Conservation (phyloP, 1,139 yeast genomes). For the Scheffersomyces illinoinensis region DNA sequence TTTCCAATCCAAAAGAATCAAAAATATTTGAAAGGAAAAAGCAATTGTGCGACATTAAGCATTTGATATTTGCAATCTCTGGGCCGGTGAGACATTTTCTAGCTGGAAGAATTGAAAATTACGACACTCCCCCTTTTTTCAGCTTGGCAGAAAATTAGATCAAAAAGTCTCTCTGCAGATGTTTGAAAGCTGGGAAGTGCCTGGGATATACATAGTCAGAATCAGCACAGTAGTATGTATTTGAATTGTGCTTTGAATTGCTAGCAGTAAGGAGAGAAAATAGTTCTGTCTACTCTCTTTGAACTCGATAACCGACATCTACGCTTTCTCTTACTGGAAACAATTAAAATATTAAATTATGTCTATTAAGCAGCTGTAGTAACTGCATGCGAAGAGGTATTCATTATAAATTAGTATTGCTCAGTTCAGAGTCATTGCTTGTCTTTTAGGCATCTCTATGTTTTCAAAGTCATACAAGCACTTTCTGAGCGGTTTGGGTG, state of each 20-base stretch:
- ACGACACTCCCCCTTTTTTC: neutral
- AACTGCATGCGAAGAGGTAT: neutral
- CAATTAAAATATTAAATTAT: no score
- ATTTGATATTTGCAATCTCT: neutral
- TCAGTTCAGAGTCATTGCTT: neutral
- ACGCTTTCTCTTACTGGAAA: neutral
- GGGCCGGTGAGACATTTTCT: neutral
- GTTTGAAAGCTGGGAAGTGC: no score
- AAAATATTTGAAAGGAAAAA: neutral
- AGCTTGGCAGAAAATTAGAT: neutral
- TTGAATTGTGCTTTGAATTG: neutral
- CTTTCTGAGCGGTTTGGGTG: slow-evolving; percentile 23
- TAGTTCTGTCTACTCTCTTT: no score
- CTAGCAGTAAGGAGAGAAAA: neutral
- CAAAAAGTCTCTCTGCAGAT: neutral
- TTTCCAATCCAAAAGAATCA: neutral
- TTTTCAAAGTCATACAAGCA: slow-evolving; percentile 26
- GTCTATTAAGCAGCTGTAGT: neutral
- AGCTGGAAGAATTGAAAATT: neutral
- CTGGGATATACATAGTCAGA: no score
- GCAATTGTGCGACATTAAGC: neutral
- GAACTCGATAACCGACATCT: neutral
- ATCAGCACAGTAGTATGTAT: neutral
- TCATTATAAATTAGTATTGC: neutral
- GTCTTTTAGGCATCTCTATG: slow-evolving; percentile 12